Conservation (phyloP, 108 stramenopile species). For the Fistulifera solaris region DNA sequence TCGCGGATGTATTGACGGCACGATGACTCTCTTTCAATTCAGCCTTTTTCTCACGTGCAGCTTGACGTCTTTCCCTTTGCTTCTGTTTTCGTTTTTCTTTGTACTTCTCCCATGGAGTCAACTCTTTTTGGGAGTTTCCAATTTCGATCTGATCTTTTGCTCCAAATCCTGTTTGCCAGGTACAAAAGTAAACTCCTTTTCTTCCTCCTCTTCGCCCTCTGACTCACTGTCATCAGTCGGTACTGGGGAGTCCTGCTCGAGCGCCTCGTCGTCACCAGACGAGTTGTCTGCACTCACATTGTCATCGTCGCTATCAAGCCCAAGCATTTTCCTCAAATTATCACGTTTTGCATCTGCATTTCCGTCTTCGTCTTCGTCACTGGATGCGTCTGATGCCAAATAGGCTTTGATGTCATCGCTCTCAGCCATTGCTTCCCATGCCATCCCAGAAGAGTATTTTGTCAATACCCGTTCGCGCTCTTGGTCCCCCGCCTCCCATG, state of each 20-base stretch:
- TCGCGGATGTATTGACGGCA: neutral
- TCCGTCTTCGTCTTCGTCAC: slow-evolving; percentile 24
- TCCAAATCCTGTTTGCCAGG: slow-evolving; percentile 59
- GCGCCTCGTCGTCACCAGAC: neutral
- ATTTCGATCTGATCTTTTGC: slow-evolving; percentile 66
- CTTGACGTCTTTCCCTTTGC: slow-evolving; percentile 52
- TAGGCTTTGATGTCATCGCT: slow-evolving; percentile 84
- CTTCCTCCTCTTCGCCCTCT: slow-evolving; percentile 26
- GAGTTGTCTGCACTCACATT: slow-evolving; percentile 14
- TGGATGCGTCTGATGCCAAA: slow-evolving; percentile 75
- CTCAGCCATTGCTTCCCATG: slow-evolving; percentile 76
- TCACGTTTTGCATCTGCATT: slow-evolving; percentile 9
- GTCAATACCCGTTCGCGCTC: slow-evolving; percentile 80
- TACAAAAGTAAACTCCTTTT: slow-evolving; percentile 46
- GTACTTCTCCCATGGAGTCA: slow-evolving; percentile 84
- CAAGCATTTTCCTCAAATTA: slow-evolving; percentile 19
- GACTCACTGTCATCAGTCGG: slow-evolving; percentile 33
- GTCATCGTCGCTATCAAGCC: slow-evolving; percentile 24
- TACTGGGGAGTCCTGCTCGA: neutral
- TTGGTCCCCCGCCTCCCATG: slow-evolving; percentile 95
- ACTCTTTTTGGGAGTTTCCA: slow-evolving; percentile 34
- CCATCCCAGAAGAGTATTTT: slow-evolving; percentile 36
- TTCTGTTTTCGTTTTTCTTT: slow-evolving; percentile 82
- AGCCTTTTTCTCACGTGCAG: slow-evolving; percentile 28
- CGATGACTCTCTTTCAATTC: slow-evolving; percentile 3